Conservation (phyloP, 176 grass and related monocot genomes). For the Alloteropsis semialata region DNA sequence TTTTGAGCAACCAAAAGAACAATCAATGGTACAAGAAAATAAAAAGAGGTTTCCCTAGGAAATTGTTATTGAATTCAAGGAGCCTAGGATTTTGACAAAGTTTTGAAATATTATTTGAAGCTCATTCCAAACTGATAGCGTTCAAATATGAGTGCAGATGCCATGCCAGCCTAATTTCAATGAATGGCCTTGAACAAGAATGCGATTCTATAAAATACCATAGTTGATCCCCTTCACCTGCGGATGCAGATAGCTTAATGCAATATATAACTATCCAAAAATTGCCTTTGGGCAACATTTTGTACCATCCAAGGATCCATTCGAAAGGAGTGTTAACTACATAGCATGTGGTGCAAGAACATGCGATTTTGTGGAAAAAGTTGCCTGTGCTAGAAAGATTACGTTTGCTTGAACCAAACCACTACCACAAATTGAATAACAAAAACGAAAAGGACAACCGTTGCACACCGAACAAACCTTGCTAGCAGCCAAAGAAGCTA, state of each 20-base stretch:
- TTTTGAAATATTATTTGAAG: neutral
- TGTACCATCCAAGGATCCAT: neutral
- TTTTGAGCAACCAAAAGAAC: neutral
- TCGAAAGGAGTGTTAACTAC: neutral
- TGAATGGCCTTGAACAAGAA: neutral
- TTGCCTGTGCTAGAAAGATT: neutral
- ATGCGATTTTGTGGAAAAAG: neutral
- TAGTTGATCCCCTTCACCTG: neutral
- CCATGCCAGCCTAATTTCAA: neutral
- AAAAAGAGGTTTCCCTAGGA: neutral
- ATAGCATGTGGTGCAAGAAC: neutral
- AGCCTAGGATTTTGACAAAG: neutral
- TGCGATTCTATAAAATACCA: neutral
- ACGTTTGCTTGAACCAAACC: neutral
- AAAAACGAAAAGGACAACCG: constrained; percentile 16
- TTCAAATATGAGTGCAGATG: neutral
- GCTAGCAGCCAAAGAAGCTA: neutral
- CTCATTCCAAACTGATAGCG: constrained; percentile 1
- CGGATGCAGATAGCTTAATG: neutral
- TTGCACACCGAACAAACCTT: neutral
- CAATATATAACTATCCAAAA: constrained; percentile 23
- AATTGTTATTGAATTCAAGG: neutral
- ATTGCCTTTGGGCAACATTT: neutral
- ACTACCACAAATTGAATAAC: neutral
- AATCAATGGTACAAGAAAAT: neutral